Conservation (phyloP, 2,329 filamentous ascomycete species). For the Exophiala viscosa region DNA sequence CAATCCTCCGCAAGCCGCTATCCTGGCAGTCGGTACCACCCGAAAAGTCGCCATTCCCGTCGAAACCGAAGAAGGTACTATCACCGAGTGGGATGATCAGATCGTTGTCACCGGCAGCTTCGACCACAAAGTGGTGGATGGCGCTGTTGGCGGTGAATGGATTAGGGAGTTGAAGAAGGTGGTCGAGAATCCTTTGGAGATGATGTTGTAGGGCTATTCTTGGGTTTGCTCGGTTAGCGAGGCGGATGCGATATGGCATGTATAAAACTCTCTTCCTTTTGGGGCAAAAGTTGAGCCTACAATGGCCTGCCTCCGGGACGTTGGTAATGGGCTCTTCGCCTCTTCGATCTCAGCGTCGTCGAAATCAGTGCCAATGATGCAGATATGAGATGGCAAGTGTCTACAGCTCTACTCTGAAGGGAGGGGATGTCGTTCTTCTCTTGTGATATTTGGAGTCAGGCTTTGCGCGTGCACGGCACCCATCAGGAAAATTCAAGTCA, state of each 20-base stretch:
- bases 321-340: neutral
- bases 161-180: constrained; percentile 96
- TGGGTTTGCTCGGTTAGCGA: constrained; percentile 24
- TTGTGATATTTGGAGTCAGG: too few relatives aligned
- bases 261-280: constrained; percentile 25
- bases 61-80: constrained; percentile 76
- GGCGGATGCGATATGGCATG: constrained; percentile 23
- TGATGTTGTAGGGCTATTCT: constrained; percentile 66
- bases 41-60: constrained; percentile 90
- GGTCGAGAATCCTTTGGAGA: constrained; percentile 92
- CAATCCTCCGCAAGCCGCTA: constrained; percentile 95
- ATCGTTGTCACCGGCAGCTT: constrained; percentile 93
- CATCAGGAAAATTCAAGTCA: neutral
- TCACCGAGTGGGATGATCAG: constrained; percentile 92
- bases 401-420: too few relatives aligned
- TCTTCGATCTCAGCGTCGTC: neutral
- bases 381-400: too few relatives aligned
- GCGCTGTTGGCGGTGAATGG: constrained; percentile 93
- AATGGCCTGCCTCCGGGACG: neutral
- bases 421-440: too few relatives aligned
- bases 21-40: constrained; percentile 89
- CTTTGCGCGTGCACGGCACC: too few relatives aligned
- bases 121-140: constrained; percentile 98
- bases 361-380: too few relatives aligned
- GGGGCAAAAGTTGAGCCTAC: constrained; percentile 24